Evolutionary conservation across 2,329 filamentous ascomycete genomes (phyloP).

Genomic region (Trematosphaeria pertusa): DNA sequence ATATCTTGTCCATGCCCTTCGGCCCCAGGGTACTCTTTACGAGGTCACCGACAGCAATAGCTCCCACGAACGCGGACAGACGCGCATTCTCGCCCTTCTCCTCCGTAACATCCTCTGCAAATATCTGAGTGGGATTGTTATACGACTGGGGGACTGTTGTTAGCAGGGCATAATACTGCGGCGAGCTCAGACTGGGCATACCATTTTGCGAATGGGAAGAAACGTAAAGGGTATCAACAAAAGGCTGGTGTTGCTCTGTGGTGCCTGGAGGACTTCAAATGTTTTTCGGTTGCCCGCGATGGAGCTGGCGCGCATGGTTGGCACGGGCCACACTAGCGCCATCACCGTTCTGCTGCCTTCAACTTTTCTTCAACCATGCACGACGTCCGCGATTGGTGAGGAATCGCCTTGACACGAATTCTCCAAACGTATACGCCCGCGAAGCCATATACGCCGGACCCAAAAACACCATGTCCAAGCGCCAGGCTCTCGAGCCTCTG

Average conservation of each 20-base stretch:
- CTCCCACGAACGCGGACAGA: conserved; percentile 96
- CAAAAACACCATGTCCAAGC: conserved; percentile 51
- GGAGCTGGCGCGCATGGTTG: conserved; percentile 29
- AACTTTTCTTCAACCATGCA: conserved; percentile 12
- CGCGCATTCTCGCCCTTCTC: conserved; percentile 99
- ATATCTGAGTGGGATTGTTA: conserved; percentile 91
- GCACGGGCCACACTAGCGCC: background rate
- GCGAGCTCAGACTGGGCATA: conserved; percentile 19
- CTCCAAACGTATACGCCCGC: background rate
- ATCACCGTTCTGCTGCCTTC: conserved; percentile 25
- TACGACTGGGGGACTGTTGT: conserved; percentile 43
- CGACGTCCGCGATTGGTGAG: no score
- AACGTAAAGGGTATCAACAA: conserved; percentile 38
- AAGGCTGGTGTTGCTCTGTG: conserved; percentile 35
- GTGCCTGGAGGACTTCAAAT: conserved; percentile 46
- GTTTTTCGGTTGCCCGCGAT: conserved; percentile 39
- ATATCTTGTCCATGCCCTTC: conserved; percentile 99
- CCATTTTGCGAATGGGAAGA: conserved; percentile 37
- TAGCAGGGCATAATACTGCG: background rate
- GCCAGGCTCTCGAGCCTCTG: conserved; percentile 54
- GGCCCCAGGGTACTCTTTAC: conserved; percentile 97
- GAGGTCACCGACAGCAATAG: conserved; percentile 95
- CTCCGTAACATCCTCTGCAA: conserved; percentile 94
- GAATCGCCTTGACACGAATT: background rate
- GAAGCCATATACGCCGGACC: background rate